phyloP scores from a whole-genome alignment of 1,284 basidiomycete species.

The Naganishia sp. region DNA sequence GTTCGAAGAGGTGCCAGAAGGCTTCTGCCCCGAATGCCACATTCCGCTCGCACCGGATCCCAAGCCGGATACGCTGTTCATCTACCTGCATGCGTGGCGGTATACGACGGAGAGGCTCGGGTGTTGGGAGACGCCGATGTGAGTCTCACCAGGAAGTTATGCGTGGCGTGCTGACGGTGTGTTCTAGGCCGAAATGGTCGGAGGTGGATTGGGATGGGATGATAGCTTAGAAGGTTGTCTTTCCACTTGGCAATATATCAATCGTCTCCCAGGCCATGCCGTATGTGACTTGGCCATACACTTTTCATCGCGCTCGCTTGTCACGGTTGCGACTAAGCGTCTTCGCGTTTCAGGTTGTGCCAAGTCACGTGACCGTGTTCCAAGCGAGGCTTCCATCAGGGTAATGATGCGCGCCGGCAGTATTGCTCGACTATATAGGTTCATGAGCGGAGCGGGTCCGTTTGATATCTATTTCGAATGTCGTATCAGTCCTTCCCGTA shows the following conservation, averaged over 20 bases:
- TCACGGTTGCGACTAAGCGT: too few species aligned
- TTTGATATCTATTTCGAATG: neutral
- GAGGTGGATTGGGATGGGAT: constrained; percentile 51
- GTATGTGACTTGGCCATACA: too few species aligned
- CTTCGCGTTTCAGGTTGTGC: constrained; percentile 18
- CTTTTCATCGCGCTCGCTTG: too few species aligned
- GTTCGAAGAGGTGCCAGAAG: constrained; percentile 53
- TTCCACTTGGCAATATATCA: too few species aligned
- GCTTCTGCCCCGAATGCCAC: constrained; percentile 77
- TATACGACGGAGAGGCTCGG: constrained; percentile 63
- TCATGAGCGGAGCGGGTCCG: neutral
- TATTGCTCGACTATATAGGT: neutral
- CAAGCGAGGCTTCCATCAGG: neutral
- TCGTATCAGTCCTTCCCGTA: neutral
- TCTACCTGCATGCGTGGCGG: constrained; percentile 84
- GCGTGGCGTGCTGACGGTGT: neutral
- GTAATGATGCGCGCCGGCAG: neutral
- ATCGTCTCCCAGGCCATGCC: too few species aligned
- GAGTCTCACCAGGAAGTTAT: constrained; percentile 9
- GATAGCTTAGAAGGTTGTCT: constrained; percentile 7
- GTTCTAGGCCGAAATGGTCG: constrained; percentile 49
- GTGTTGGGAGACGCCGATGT: constrained; percentile 51
- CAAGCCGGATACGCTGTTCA: constrained; percentile 82
- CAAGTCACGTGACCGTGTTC: neutral
- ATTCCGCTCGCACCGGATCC: constrained; percentile 88